Conservation (phyloP, 2,329 filamentous ascomycete species). For the Fusarium sp. region DNA sequence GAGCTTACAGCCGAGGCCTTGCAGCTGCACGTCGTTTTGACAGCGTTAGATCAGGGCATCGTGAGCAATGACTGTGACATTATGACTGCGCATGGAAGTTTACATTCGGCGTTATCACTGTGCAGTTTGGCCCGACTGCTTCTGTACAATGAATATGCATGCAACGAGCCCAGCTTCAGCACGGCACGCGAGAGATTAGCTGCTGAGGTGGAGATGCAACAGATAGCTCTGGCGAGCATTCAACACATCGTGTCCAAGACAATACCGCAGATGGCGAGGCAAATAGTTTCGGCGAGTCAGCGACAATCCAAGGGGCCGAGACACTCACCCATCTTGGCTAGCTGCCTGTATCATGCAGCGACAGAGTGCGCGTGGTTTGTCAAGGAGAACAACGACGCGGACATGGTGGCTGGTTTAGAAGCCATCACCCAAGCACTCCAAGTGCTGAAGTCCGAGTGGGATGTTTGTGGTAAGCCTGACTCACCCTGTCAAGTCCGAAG, state of each 20-base stretch:
- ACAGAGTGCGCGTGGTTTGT: not conserved
- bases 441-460: not conserved
- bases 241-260: not conserved
- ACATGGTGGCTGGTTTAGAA: not conserved
- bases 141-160: not conserved
- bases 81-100: accelerated
- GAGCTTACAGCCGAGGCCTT: not conserved
- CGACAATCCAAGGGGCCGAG: not conserved
- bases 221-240: not conserved
- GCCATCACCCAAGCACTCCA: not conserved
- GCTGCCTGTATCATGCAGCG: not conserved
- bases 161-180: not conserved
- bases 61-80: not conserved
- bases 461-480: not conserved
- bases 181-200: not conserved
- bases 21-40: not conserved
- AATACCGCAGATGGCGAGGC: not conserved
- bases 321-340: not conserved
- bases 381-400: not conserved
- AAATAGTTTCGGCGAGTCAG: not conserved
- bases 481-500: not conserved
- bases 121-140: not conserved
- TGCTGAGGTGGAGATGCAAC: not conserved
- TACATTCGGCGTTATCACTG: not conserved
- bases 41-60: not conserved